A percentile compares a stretch with the other conserved stretches of the same genome.
phyloP scores from a whole-genome alignment of 2,329 filamentous ascomycete genomes.

The Neonectria punicea region DNA sequence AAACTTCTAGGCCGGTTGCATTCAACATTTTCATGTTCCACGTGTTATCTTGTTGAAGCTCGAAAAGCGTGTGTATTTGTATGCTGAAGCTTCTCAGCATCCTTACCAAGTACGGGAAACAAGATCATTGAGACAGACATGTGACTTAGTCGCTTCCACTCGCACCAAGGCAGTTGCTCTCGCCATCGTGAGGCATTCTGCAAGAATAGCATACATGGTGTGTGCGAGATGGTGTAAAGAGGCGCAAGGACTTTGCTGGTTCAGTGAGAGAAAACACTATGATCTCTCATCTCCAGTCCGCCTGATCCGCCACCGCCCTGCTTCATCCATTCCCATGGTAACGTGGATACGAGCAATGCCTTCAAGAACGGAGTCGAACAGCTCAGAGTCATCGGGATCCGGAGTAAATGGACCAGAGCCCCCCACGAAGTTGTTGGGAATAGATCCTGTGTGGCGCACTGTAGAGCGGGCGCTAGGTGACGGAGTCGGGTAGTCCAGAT shows the following conservation, averaged over 20 bases:
- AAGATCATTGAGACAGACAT: background rate
- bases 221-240: background rate
- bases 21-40: background rate
- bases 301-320: slow-evolving; percentile 55
- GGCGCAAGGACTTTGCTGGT: background rate
- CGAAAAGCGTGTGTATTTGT: background rate
- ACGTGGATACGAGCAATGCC: slow-evolving; percentile 50
- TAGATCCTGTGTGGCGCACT: background rate
- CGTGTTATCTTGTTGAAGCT: too few species aligned
- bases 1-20: background rate
- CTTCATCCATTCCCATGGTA: slow-evolving; percentile 50
- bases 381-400: slow-evolving; percentile 41
- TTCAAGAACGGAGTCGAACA: slow-evolving; percentile 50
- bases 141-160: background rate
- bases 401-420: background rate
- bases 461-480: slow-evolving; percentile 12
- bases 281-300: slow-evolving; percentile 29
- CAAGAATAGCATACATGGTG: background rate
- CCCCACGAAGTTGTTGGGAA: background rate
- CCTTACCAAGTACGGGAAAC: background rate
- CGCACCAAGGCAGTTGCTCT: background rate
- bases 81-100: background rate
- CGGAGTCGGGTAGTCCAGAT: slow-evolving; percentile 22
- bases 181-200: background rate
- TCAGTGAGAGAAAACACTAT: slow-evolving; percentile 30